Evolutionary conservation across 164 flowering plant genomes (phyloP).

Genomic region (Liquidambar formosana): DNA sequence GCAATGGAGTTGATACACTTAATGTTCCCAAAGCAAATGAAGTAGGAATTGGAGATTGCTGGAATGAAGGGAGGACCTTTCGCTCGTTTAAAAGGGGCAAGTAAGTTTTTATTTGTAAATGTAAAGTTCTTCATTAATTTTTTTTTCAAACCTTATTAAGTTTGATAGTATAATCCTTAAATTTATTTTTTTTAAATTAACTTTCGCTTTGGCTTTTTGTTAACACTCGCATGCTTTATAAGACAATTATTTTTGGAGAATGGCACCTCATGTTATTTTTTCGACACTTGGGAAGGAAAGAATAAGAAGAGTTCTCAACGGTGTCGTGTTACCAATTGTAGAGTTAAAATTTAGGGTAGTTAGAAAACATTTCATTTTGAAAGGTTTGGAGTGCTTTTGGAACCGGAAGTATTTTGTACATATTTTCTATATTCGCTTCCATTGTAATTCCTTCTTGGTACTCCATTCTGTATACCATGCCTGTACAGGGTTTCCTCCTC

Average conservation of each 20-base stretch:
- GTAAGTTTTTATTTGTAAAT: slow-evolving; percentile 30
- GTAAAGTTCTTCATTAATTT: background rate
- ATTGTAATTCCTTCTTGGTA: too few species aligned
- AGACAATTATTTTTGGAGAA: background rate
- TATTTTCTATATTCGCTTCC: too few species aligned
- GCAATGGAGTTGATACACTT: background rate
- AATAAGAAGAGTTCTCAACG: too few species aligned
- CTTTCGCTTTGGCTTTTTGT: background rate
- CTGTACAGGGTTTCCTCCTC: too few species aligned
- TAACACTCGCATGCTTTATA: background rate
- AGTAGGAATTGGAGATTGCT: slow-evolving; percentile 41
- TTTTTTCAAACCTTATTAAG: background rate
- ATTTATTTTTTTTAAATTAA: background rate
- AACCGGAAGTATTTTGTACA: too few species aligned
- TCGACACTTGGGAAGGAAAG: too few species aligned
- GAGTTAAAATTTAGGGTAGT: too few species aligned
- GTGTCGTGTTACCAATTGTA: too few species aligned
- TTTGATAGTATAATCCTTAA: background rate
- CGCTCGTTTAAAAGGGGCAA: slow-evolving; percentile 56
- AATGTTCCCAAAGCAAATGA: slow-evolving; percentile 39
- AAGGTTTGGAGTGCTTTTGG: too few species aligned
- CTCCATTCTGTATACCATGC: too few species aligned
- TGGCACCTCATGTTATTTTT: too few species aligned
- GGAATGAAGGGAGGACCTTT: slow-evolving; percentile 53
- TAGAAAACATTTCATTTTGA: too few species aligned